phyloP scores from a whole-genome alignment of 371 early-diverging fungal species.

The Batkoa obscura region DNA sequence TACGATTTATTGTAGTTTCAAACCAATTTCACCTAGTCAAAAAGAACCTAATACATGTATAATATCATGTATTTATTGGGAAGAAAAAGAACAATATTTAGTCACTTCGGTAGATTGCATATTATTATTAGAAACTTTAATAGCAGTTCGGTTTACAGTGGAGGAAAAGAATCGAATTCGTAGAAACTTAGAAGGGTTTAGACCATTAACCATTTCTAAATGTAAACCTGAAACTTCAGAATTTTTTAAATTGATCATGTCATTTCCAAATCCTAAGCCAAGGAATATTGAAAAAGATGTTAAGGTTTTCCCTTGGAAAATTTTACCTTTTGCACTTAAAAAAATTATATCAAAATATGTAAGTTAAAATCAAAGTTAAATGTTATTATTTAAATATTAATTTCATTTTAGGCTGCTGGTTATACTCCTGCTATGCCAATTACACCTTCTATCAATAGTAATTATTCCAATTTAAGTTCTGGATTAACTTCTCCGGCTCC shows the following conservation, averaged over 20 bases:
- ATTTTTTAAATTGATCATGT: conserved; percentile 68
- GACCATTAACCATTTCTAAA: conserved; percentile 58
- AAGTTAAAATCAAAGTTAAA: not conserved
- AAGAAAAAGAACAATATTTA: conserved; percentile 45
- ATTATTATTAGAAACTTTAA: conserved; percentile 45
- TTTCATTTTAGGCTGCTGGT: not conserved
- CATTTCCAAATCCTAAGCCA: conserved; percentile 63
- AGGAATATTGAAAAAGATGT: conserved; percentile 73
- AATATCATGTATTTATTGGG: conserved; percentile 70
- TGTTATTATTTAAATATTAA: not conserved
- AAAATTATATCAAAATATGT: conserved; percentile 51
- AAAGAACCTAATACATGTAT: conserved; percentile 36
- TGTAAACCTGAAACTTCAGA: conserved; percentile 47
- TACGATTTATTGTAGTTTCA: conserved; percentile 39
- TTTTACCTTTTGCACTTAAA: conserved; percentile 37
- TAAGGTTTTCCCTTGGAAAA: conserved; percentile 62
- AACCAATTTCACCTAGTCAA: conserved; percentile 27
- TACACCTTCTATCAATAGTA: not conserved
- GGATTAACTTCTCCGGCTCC: conserved; percentile 4
- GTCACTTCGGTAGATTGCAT: conserved; percentile 68
- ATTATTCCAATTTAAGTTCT: not conserved
- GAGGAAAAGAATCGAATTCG: conserved; percentile 76
- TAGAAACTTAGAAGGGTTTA: conserved; percentile 62
- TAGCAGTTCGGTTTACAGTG: conserved; percentile 52
- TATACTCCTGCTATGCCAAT: not conserved